phyloP scores from a whole-genome alignment of 352 stramenopile genomes.

The Globisporangium polare region DNA sequence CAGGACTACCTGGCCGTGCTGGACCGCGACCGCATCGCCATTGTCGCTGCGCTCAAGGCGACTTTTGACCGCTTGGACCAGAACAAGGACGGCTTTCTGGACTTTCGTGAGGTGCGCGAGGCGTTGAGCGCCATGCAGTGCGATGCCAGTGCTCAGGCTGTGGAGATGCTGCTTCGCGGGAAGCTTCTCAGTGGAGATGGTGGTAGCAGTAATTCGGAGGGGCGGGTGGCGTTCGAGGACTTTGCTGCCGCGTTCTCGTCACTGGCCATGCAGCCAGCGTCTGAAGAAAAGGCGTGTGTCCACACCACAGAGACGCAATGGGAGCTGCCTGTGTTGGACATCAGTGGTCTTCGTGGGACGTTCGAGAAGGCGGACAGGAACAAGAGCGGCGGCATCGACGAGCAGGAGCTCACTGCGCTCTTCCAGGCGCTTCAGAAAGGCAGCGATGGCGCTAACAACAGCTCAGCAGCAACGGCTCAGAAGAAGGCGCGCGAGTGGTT shows the following conservation, averaged over 20 bases:
- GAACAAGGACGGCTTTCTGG: constrained; percentile 55
- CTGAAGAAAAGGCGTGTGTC: constrained; percentile 16
- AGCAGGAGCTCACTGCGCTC: constrained; percentile 26
- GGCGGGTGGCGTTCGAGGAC: constrained; percentile 39
- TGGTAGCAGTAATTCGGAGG: constrained; percentile 9
- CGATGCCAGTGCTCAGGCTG: constrained; percentile 24
- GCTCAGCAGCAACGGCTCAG: neutral
- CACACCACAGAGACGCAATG: neutral
- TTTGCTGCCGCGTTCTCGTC: constrained; percentile 61
- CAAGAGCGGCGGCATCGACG: constrained; percentile 34
- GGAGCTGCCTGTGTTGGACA: constrained; percentile 36
- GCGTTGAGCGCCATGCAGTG: constrained; percentile 37
- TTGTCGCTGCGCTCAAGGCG: constrained; percentile 60
- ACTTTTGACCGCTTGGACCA: constrained; percentile 65
- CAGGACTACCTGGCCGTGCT: constrained; percentile 73
- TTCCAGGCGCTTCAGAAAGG: constrained; percentile 34
- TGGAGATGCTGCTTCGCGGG: constrained; percentile 32
- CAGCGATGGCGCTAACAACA: constrained; percentile 10
- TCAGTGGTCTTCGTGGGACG: constrained; percentile 30
- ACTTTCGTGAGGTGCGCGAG: constrained; percentile 43
- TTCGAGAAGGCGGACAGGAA: constrained; percentile 42
- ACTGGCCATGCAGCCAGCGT: constrained; percentile 39
- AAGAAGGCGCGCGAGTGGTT: constrained; percentile 40
- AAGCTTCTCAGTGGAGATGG: constrained; percentile 21
- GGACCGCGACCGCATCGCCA: constrained; percentile 57